Evolutionary conservation across 2,329 filamentous ascomycete genomes (phyloP), one percentile per base, ranked within the genome.

Genomic region (Leptographium lundbergii): DNA sequence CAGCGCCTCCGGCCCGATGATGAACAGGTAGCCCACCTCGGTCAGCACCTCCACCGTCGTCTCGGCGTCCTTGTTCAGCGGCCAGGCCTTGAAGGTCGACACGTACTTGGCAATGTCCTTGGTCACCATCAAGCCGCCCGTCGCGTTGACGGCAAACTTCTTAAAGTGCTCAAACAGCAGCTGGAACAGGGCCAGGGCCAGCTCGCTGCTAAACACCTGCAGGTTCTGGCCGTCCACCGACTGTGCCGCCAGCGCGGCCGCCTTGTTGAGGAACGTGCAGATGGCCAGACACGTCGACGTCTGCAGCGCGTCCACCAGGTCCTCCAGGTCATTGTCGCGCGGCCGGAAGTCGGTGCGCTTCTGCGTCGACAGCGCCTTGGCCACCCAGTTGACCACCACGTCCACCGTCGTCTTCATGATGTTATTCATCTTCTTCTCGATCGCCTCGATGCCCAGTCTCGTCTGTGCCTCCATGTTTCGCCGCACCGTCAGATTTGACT

Each of bases 41-140:
- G 90, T 86, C 61, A 99, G 74, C 53, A 96, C 82, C 74, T 99
- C 92, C 64, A 96, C 82, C 58, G 83, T 81, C 27, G 79, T 79
- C 65, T 82, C 80, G 55, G 85, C 82, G 48, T 88, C 83, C 66
- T 85, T 85, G 57, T 81, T 79, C 48, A 91, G 77, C 32, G 87
- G 82, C 90, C 91, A 97, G 39, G 85, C 85, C 62, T 89, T 85
- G 64, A 99, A 79, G 13, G 95, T 83, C 61, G 91, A 87, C 10
- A 89, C 88, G 71, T 99, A 99, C 69, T 90, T 91, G 42, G 90
- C 89, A 70, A 97, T 91, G 69, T 99, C 94, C 74, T 97, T 95
- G 42, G 88, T 92, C 29, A 97, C 89, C 82, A 96, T 94, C 54
- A 99, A 81, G 2, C 91, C 94, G 62, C 94, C 94, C 0, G 92